These are phyloP conservation scores for Arthrinium puccinioides DNA, from an alignment of 2,329 filamentous ascomycete species.

Conservation along the genomic window DNA sequence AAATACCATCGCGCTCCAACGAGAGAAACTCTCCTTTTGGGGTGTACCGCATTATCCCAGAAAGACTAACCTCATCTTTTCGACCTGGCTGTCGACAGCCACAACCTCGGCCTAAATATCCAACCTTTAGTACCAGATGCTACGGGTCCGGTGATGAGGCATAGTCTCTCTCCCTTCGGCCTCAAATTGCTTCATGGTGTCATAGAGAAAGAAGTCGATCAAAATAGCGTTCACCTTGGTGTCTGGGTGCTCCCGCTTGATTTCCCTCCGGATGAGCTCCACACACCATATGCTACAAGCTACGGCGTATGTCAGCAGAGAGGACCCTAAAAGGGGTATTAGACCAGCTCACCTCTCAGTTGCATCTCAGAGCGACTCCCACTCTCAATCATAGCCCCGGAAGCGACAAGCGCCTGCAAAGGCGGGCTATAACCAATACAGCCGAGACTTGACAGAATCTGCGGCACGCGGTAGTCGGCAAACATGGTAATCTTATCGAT, in stretches of 20 bases:
- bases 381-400: conserved; percentile 56
- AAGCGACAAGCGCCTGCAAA: conserved; percentile 62
- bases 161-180: conserved; percentile 50
- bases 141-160: conserved; percentile 83
- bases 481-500: conserved; percentile 98
- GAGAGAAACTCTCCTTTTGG: too few relatives aligned
- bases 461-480: conserved; percentile 93
- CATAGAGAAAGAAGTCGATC: conserved; percentile 96
- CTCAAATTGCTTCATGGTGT: conserved; percentile 84
- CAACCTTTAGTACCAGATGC: conserved; percentile 97
- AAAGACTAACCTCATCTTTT: too few relatives aligned
- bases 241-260: conserved; percentile 64
- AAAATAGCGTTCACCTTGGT: conserved; percentile 76
- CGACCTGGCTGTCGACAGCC: too few relatives aligned
- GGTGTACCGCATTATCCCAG: too few relatives aligned
- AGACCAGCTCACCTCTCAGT: conserved; percentile 62
- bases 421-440: conserved; percentile 80
- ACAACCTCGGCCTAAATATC: too few relatives aligned
- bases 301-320: conserved; percentile 20
- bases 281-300: conserved; percentile 95
- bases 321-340: too few relatives aligned
- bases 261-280: conserved; percentile 79
- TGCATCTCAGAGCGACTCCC: conserved; percentile 80
- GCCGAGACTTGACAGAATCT: conserved; percentile 78
- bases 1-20: too few relatives aligned